These are phyloP conservation scores for Nymphaea thermarum DNA, from an alignment of 164 flowering plant genomes.

Conservation along the genomic window DNA sequence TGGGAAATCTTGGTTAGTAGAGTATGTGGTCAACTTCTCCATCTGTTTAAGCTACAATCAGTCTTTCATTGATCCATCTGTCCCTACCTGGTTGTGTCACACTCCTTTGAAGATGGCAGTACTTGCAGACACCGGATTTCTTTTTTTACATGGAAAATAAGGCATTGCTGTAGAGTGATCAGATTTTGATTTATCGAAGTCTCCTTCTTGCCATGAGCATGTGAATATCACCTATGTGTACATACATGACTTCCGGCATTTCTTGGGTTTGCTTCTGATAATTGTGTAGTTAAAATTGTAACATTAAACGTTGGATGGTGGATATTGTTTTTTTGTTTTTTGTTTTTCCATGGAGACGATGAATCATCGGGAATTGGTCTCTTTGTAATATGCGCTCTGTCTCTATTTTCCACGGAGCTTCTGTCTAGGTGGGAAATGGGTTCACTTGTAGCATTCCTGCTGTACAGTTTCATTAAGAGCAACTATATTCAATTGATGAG, in stretches of 20 bases:
- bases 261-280: background rate
- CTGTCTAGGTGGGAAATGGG: background rate
- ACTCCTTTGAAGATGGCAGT: background rate
- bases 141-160: background rate
- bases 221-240: background rate
- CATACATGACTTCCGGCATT: background rate
- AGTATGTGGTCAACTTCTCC: background rate
- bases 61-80: background rate
- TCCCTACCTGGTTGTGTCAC: background rate
- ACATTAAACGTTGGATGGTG: background rate
- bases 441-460: too few species aligned
- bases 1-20: slow-evolving; percentile 63
- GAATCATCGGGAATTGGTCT: background rate
- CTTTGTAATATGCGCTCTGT: background rate
- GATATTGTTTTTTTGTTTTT: too few species aligned
- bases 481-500: background rate
- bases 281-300: background rate
- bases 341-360: background rate
- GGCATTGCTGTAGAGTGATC: background rate
- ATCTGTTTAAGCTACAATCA: background rate
- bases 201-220: background rate
- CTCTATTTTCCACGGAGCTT: background rate
- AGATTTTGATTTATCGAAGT: background rate
- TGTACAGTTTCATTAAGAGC: too few species aligned
- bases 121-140: background rate